Conservation (phyloP, 768 basidiomycete species). For the Crucibulum laeve region DNA sequence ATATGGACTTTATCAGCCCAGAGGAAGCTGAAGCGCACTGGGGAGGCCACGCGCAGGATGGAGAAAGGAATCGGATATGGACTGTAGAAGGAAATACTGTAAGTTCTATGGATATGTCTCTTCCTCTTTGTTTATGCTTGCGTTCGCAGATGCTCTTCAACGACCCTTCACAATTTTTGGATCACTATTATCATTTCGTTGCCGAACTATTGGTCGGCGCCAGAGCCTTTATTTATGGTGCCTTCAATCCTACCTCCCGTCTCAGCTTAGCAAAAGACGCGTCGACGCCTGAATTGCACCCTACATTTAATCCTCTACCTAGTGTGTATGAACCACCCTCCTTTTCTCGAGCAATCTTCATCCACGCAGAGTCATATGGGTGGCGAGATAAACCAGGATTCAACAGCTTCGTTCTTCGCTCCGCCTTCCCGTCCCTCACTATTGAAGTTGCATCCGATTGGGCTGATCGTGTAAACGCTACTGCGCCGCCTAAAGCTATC, state of each 20-base stretch:
- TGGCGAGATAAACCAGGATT: slow-evolving; percentile 71
- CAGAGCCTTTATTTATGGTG: slow-evolving; percentile 62
- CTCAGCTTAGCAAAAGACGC: not conserved
- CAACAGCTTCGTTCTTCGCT: slow-evolving; percentile 64
- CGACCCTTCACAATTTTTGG: slow-evolving; percentile 64
- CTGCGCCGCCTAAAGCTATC: slow-evolving; percentile 6
- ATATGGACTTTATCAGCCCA: slow-evolving; percentile 54
- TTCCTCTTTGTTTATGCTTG: not conserved
- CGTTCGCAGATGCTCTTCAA: slow-evolving; percentile 42
- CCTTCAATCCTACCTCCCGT: slow-evolving; percentile 21
- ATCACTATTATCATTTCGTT: slow-evolving; percentile 78
- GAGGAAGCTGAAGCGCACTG: slow-evolving; percentile 51
- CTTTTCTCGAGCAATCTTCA: slow-evolving; percentile 60
- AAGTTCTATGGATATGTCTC: not conserved
- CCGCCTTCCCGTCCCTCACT: slow-evolving; percentile 58
- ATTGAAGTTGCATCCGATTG: slow-evolving; percentile 64
- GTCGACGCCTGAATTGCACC: slow-evolving; percentile 9
- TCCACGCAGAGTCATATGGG: slow-evolving; percentile 42
- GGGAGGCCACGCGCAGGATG: slow-evolving; percentile 35
- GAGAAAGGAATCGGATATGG: slow-evolving; percentile 46
- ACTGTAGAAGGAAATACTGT: slow-evolving; percentile 66
- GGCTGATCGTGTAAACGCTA: slow-evolving; percentile 44
- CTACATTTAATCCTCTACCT: slow-evolving; percentile 9
- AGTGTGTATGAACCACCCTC: slow-evolving; percentile 32
- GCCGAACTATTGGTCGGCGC: slow-evolving; percentile 68